Evolutionary conservation across 371 early-diverging fungal species (phyloP).

Genomic region (Mucor racemosus): DNA sequence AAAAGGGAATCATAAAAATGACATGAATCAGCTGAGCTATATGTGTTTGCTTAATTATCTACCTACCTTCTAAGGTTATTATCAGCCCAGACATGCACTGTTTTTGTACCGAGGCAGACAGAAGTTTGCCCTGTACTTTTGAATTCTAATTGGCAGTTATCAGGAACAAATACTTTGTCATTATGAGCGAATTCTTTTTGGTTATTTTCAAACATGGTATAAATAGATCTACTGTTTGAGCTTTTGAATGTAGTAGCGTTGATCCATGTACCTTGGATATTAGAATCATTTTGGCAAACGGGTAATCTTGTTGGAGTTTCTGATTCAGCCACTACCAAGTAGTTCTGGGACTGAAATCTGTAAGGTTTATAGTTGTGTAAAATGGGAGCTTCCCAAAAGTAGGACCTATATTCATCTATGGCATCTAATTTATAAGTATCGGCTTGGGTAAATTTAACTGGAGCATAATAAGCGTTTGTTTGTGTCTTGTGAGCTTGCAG

Average conservation of each 20-base stretch:
- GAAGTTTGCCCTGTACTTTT: slow-evolving; percentile 41
- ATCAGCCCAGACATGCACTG: slow-evolving; percentile 49
- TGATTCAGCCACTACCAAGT: slow-evolving; percentile 25
- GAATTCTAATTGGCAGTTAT: slow-evolving; percentile 38
- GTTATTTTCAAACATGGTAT: slow-evolving; percentile 40
- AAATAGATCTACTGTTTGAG: slow-evolving; percentile 30
- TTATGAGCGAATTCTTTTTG: slow-evolving; percentile 37
- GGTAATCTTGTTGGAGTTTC: slow-evolving; percentile 13
- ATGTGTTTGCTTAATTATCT: neutral
- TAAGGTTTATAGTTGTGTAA: slow-evolving; percentile 40
- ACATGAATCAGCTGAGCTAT: neutral
- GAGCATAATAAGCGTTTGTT: slow-evolving; percentile 42
- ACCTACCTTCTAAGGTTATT: slow-evolving; percentile 39
- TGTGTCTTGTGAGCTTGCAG: slow-evolving; percentile 38
- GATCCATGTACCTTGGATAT: slow-evolving; percentile 39
- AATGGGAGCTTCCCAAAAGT: slow-evolving; percentile 49
- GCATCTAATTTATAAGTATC: slow-evolving; percentile 38
- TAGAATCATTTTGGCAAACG: slow-evolving; percentile 25
- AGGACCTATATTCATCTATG: slow-evolving; percentile 41
- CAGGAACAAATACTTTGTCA: slow-evolving; percentile 39
- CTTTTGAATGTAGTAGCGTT: slow-evolving; percentile 25
- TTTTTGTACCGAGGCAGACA: slow-evolving; percentile 37
- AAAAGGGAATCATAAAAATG: too few relatives aligned
- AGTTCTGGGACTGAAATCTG: slow-evolving; percentile 36
- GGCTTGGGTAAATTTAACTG: slow-evolving; percentile 36